phyloP scores from a whole-genome alignment of 352 stramenopile genomes.

The Pythium aphanidermatum region DNA sequence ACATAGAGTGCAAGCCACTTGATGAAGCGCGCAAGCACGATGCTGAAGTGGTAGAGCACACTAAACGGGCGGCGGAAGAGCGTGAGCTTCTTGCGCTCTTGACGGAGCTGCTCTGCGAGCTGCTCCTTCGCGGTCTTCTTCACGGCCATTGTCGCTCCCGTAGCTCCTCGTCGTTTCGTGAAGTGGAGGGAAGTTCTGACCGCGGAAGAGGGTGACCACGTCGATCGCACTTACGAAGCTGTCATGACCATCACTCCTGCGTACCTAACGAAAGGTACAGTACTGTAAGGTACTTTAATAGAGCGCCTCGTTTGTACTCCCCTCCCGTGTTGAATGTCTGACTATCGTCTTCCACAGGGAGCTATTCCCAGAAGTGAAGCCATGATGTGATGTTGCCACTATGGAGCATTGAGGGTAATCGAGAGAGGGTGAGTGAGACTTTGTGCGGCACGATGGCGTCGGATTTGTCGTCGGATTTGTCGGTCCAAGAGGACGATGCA shows the following conservation, averaged over 20 bases:
- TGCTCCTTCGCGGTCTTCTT: conserved; percentile 8
- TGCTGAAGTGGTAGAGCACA: conserved; percentile 77
- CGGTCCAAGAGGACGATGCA: neutral
- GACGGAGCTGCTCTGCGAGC: conserved; percentile 55
- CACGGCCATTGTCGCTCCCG: neutral
- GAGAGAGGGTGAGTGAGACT: no score
- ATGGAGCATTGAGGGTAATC: no score
- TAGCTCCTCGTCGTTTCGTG: conserved; percentile 17
- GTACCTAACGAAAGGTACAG: neutral
- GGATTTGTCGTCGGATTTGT: no score
- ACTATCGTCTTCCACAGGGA: no score
- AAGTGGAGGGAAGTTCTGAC: conserved; percentile 4
- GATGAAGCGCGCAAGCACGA: conserved; percentile 68
- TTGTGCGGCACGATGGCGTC: no score
- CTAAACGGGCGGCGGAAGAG: conserved; percentile 69
- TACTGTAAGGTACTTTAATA: no score
- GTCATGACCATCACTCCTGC: neutral
- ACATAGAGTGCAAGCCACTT: conserved; percentile 66
- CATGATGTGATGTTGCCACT: conserved; percentile 4
- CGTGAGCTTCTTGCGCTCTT: conserved; percentile 81
- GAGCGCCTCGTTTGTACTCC: no score
- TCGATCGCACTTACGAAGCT: conserved; percentile 19
- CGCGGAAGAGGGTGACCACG: conserved; percentile 14
- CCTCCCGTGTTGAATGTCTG: no score
- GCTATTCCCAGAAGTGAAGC: conserved; percentile 17